phyloP scores from a whole-genome alignment of 1,284 basidiomycete genomes.

The Porodaedalea pini region DNA sequence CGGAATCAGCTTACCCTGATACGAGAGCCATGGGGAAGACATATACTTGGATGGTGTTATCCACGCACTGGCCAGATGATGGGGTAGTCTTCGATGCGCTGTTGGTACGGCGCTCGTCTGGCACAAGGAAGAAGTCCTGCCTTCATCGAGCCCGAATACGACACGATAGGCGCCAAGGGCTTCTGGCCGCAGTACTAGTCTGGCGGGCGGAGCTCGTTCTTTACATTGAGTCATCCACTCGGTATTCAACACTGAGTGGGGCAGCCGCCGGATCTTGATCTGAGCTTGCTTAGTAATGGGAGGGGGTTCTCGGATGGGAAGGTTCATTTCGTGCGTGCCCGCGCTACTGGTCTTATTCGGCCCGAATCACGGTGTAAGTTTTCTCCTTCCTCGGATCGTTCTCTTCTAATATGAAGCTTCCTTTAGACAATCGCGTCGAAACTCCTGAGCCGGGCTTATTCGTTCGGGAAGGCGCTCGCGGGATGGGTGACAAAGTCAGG shows the following conservation, averaged over 20 bases:
- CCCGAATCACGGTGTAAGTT: slow-evolving; percentile 79
- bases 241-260: slow-evolving; percentile 62
- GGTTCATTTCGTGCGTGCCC: slow-evolving; percentile 63
- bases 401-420: background rate
- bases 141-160: slow-evolving; percentile 29
- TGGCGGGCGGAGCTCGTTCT: slow-evolving; percentile 61
- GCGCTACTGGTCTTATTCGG: slow-evolving; percentile 76
- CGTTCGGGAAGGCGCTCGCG: slow-evolving; percentile 35
- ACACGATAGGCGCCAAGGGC: slow-evolving; percentile 12
- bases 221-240: slow-evolving; percentile 78
- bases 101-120: no score
- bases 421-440: slow-evolving; percentile 73
- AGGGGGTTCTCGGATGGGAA: slow-evolving; percentile 70
- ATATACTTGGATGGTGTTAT: no score
- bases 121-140: no score
- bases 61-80: no score
- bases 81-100: no score
- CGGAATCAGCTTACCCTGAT: no score
- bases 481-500: slow-evolving; percentile 34
- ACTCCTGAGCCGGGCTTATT: slow-evolving; percentile 66
- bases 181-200: slow-evolving; percentile 30
- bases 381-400: background rate
- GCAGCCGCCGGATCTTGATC: slow-evolving; percentile 71
- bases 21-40: no score
- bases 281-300: slow-evolving; percentile 71